Conservation (phyloP, 2,329 filamentous ascomycete species). For the Aquanectria penicillioides region DNA sequence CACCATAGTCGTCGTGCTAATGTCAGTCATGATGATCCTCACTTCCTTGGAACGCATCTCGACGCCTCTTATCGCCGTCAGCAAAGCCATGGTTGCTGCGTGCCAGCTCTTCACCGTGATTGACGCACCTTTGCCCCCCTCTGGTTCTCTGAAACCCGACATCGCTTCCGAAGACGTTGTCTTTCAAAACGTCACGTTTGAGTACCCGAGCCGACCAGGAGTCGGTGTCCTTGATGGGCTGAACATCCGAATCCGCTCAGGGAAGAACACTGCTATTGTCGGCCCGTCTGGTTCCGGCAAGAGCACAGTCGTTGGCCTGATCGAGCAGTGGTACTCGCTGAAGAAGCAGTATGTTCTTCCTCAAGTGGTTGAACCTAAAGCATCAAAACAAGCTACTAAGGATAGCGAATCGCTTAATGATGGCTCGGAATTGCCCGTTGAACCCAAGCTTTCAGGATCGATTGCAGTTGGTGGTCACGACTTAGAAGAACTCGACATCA, state of each 20-base stretch:
- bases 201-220: conserved; percentile 34
- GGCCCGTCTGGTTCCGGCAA: conserved; percentile 76
- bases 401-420: neutral
- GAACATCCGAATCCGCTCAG: conserved; percentile 62
- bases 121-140: conserved; percentile 35
- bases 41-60: conserved; percentile 50
- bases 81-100: conserved; percentile 43
- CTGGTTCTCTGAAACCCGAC: conserved; percentile 37
- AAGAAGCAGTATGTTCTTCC: conserved; percentile 26
- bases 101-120: conserved; percentile 44
- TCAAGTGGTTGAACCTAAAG: conserved; percentile 2
- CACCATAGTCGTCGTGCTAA: conserved; percentile 50
- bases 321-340: conserved; percentile 72
- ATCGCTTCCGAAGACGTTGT: conserved; percentile 54
- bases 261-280: conserved; percentile 74
- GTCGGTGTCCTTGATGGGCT: conserved; percentile 53
- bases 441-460: conserved; percentile 1
- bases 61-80: conserved; percentile 50
- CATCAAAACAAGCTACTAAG: neutral
- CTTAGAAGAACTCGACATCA: conserved; percentile 30
- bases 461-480: conserved; percentile 9
- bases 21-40: conserved; percentile 52
- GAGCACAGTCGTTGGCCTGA: conserved; percentile 72
- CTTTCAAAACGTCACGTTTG: conserved; percentile 46
- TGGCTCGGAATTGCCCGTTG: neutral